Evolutionary conservation across 2,329 filamentous ascomycete species (phyloP), one percentile per base, ranked within the genome.

Genomic region (Knufia fluminis): DNA sequence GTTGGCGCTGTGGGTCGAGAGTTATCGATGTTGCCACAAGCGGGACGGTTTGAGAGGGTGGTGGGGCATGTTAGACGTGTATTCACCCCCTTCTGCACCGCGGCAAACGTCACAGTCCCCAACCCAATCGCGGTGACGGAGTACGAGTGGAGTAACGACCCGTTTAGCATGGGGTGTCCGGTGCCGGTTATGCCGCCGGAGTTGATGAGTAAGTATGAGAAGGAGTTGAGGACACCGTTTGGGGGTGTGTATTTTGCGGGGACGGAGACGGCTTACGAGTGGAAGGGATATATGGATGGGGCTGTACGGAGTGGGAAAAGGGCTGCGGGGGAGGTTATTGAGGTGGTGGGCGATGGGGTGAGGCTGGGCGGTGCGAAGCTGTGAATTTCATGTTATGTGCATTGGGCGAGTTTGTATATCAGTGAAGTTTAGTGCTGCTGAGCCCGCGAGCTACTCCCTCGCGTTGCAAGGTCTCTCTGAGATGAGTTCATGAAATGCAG

Each of bases 201-300:
- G 0, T 63, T 72, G 3, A 54, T 72, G 7, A 62, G 61, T 3
- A 55, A 59, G 1, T 64, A 58, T 2, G 60, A 62, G 1, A 58
- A 66, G 9, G 59, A 58, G 3, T 52, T 73, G 8, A 58, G 67
- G n/a, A 59, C 65, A 24, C 56, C 62, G 0, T 60, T 62, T 42
- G 63, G 68, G 3, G 65, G 71, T 26, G 23, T 78, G 2, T 70
- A 78, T 54, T 80, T 78, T 54, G 74, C 69, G 2, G 76, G 77
- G 0, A 78, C 76, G 0, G 77, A 80, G 63, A 74, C 70, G 1
- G 68, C 71, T 0, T 64, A 57, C 2, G 68, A 73, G 50, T 79
- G 76, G 76, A 74, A 72, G 48, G 76, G 76, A 0, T 79, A 78
- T 57, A 78, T 80, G 74, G 77, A 80, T 52, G 77, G 77, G 1